Percentiles rank a stretch among this genome's conserved stretches.
Conservation (phyloP, 2,329 filamentous ascomycete genomes). For the Elsinoe perseae region DNA sequence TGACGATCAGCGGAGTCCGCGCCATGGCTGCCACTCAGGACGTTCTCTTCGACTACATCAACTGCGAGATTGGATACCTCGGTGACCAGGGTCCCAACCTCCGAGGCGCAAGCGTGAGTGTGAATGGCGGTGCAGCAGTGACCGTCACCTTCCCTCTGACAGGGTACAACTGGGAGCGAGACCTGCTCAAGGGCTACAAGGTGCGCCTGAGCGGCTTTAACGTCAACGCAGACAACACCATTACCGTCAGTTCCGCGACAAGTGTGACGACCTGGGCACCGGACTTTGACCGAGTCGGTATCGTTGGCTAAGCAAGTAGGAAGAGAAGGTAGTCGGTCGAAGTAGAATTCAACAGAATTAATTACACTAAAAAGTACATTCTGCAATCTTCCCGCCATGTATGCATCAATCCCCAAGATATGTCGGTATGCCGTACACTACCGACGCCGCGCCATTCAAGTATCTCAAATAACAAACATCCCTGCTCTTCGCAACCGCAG, state of each 20-base stretch:
- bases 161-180: constrained; percentile 35
- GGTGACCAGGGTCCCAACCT: constrained; percentile 30
- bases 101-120: constrained; percentile 31
- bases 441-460: constrained; percentile 86
- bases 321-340: not conserved
- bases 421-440: constrained; percentile 90
- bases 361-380: not conserved
- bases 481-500: constrained; percentile 69
- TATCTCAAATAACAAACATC: constrained; percentile 80
- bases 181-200: constrained; percentile 22
- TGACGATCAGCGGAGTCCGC: constrained; percentile 27
- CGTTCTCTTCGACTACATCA: constrained; percentile 34
- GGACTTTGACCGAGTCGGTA: constrained; percentile 26
- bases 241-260: constrained; percentile 23
- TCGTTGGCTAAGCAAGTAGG: constrained; percentile 4
- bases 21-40: constrained; percentile 27
- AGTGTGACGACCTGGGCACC: constrained; percentile 23
- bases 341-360: not conserved
- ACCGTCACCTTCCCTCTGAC: constrained; percentile 34
- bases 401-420: constrained; percentile 49
- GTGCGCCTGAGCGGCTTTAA: constrained; percentile 26
- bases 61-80: constrained; percentile 35
- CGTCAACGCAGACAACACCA: constrained; percentile 22
- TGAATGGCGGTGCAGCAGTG: constrained; percentile 32
- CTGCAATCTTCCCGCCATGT: not conserved